phyloP scores from a whole-genome alignment of 768 basidiomycete genomes.

The Xerocomus brunneocitrinus region DNA sequence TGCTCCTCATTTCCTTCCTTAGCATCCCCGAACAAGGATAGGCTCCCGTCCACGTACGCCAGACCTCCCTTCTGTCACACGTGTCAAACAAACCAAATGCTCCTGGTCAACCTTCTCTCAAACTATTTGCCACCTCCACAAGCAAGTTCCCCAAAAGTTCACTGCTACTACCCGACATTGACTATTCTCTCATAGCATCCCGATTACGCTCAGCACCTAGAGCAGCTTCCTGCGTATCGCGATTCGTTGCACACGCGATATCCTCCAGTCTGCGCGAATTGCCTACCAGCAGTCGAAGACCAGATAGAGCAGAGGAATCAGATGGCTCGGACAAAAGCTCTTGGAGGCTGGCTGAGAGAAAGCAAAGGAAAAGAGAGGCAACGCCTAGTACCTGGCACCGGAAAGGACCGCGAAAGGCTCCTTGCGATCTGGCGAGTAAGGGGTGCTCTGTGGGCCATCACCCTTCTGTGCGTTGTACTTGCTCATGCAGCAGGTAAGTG shows the following conservation, averaged over 20 bases:
- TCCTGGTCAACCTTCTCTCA: constrained; percentile 80
- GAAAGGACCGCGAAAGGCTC: constrained; percentile 40
- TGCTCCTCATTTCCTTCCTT: constrained; percentile 1
- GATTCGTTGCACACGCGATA: constrained; percentile 76
- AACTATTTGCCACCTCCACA: constrained; percentile 82
- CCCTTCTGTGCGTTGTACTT: constrained; percentile 39
- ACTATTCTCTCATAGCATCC: constrained; percentile 52
- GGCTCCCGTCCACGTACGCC: constrained; percentile 55
- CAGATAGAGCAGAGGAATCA: constrained; percentile 73
- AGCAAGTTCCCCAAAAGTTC: constrained; percentile 38
- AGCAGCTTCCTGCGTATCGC: constrained; percentile 65
- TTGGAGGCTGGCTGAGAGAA: constrained; percentile 65
- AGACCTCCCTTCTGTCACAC: constrained; percentile 75
- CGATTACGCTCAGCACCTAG: constrained; percentile 59
- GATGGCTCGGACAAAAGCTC: constrained; percentile 74
- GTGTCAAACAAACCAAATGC: constrained; percentile 90
- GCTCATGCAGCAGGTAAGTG: constrained; percentile 47
- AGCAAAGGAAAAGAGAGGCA: constrained; percentile 63
- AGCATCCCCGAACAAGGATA: constrained; percentile 70
- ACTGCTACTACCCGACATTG: background rate
- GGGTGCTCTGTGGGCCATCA: constrained; percentile 61
- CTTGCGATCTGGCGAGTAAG: constrained; percentile 64
- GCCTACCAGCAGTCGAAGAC: constrained; percentile 76
- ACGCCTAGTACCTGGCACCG: constrained; percentile 41
- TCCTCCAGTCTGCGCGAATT: constrained; percentile 78